These are phyloP conservation scores for Ottelia alismoides DNA, from an alignment of 106 monocot species.

Conservation along the genomic window DNA sequence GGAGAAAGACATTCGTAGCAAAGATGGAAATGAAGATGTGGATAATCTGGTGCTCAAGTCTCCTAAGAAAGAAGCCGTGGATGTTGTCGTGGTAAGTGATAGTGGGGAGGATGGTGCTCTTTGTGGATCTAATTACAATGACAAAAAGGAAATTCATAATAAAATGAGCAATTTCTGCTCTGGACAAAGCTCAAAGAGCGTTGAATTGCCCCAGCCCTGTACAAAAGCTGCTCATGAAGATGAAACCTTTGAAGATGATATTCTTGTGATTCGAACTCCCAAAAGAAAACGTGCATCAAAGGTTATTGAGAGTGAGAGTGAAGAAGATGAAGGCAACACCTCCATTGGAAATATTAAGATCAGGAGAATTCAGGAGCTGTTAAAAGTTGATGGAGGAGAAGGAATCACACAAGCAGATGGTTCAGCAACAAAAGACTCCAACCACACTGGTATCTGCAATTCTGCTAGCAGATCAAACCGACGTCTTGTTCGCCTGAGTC, in stretches of 20 bases:
- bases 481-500: background rate
- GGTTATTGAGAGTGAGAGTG: conserved; percentile 22
- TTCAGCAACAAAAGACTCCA: too few species aligned
- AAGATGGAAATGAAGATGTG: background rate
- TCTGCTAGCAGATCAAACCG: background rate
- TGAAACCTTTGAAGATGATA: background rate
- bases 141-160: too few species aligned
- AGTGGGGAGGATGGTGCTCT: background rate
- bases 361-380: background rate
- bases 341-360: background rate
- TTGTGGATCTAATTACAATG: too few species aligned
- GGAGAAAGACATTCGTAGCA: background rate
- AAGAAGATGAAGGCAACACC: background rate
- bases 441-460: too few species aligned
- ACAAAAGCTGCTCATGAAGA: background rate
- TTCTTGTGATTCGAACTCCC: conserved; percentile 11
- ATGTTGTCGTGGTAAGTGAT: background rate
- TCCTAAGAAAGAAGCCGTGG: background rate
- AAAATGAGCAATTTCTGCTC: too few species aligned
- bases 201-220: background rate
- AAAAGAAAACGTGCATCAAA: conserved; percentile 22
- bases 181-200: too few species aligned
- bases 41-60: background rate
- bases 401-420: background rate
- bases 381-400: background rate